A percentile compares a stretch with the other conserved stretches of the same genome.
These are phyloP conservation scores for Ascochyta clinopodiicola DNA, from an alignment of 2,329 filamentous ascomycete genomes.

Conservation along the genomic window DNA sequence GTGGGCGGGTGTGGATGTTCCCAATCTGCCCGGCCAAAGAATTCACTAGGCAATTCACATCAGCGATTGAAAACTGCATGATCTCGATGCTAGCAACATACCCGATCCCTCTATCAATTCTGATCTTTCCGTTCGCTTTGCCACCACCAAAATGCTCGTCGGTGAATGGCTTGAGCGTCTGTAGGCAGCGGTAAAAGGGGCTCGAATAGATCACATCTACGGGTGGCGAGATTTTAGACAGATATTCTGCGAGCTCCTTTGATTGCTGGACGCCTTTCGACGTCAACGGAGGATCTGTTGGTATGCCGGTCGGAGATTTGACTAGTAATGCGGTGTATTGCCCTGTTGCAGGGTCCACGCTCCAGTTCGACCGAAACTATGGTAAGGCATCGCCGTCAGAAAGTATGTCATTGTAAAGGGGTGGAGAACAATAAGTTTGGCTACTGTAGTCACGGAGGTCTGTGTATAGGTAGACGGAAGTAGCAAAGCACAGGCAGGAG, in stretches of 20 bases:
- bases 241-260: constrained; percentile 72
- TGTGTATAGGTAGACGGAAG: constrained; percentile 8
- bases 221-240: constrained; percentile 68
- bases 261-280: constrained; percentile 86
- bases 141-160: constrained; percentile 42
- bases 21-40: constrained; percentile 88
- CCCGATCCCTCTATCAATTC: constrained; percentile 62
- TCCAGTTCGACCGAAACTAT: constrained; percentile 87
- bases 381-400: constrained; percentile 26
- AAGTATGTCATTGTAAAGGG: constrained; percentile 23
- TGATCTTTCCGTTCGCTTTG: constrained; percentile 50
- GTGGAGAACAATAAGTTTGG: constrained; percentile 14
- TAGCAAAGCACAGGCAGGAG: constrained; percentile 19
- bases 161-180: constrained; percentile 49
- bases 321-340: constrained; percentile 71
- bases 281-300: constrained; percentile 86
- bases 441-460: constrained; percentile 10
- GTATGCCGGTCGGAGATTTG: constrained; percentile 81
- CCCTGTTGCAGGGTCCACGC: constrained; percentile 80
- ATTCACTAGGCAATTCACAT: constrained; percentile 68
- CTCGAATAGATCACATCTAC: constrained; percentile 75
- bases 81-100: constrained; percentile 35
- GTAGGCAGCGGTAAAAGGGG: constrained; percentile 52
- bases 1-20: constrained; percentile 80
- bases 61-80: constrained; percentile 52